Conservation (phyloP, 306 rosid genomes). For the Cicer judaicum region DNA sequence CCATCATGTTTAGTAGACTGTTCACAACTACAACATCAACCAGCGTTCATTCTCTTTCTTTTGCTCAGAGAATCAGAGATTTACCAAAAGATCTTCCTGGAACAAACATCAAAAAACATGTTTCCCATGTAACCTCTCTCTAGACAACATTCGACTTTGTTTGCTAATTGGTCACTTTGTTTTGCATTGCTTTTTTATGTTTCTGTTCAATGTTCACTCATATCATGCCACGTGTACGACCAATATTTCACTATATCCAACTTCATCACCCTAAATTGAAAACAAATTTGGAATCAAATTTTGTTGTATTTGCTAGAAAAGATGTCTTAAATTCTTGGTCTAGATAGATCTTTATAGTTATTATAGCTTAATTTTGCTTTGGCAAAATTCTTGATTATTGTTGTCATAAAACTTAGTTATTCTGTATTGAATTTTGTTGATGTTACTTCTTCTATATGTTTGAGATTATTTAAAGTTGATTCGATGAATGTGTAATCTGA, state of each 20-base stretch:
- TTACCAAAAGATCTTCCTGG: constrained; percentile 87
- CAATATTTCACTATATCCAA: background rate
- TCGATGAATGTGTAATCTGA: too few relatives aligned
- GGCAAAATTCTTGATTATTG: background rate
- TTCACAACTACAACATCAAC: constrained; percentile 56
- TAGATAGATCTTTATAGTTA: background rate
- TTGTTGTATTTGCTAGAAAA: constrained; percentile 27
- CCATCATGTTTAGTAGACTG: constrained; percentile 27
- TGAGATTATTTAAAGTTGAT: too few relatives aligned
- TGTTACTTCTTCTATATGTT: background rate
- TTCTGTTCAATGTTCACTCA: constrained; percentile 16
- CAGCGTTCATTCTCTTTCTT: constrained; percentile 53
- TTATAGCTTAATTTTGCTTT: background rate
- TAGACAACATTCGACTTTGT: background rate
- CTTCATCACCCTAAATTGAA: background rate
- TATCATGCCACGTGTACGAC: constrained; percentile 26
- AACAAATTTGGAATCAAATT: background rate
- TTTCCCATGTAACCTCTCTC: constrained; percentile 59
- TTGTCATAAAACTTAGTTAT: background rate
- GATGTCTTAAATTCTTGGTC: background rate
- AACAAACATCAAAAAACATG: constrained; percentile 70
- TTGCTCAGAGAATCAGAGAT: constrained; percentile 74
- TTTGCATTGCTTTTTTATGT: background rate
- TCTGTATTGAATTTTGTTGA: constrained; percentile 1
- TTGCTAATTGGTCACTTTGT: background rate